These are phyloP conservation scores for Starmerella roubikii DNA, from an alignment of 805 yeast genomes.

Conservation along the genomic window DNA sequence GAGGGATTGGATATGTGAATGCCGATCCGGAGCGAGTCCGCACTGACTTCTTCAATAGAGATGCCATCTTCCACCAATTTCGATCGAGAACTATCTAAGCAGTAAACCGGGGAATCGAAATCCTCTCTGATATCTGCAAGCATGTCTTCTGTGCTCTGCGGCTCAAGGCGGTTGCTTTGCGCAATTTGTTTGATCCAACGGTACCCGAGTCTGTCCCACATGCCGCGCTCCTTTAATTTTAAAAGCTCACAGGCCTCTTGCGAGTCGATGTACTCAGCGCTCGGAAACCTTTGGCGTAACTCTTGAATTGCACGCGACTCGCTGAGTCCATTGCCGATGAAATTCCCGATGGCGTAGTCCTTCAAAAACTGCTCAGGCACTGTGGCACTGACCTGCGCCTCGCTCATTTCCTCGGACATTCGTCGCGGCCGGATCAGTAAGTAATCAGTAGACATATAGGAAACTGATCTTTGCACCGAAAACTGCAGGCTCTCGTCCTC, in stretches of 20 bases:
- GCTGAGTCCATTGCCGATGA: slow-evolving; percentile 6
- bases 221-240: slow-evolving; percentile 1
- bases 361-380: slow-evolving; percentile 1
- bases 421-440: slow-evolving; percentile 10
- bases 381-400: neutral
- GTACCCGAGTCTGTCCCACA: slow-evolving; percentile 1
- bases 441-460: slow-evolving; percentile 6
- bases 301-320: slow-evolving; percentile 14
- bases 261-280: slow-evolving; percentile 1
- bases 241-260: slow-evolving; percentile 13
- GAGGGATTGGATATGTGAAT: slow-evolving; percentile 84
- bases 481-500: slow-evolving; percentile 13
- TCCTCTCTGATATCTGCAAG: slow-evolving; percentile 2
- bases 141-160: slow-evolving; percentile 1
- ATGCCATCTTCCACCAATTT: slow-evolving; percentile 92
- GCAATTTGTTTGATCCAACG: slow-evolving; percentile 5
- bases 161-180: neutral
- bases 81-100: slow-evolving; percentile 71
- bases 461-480: slow-evolving; percentile 2
- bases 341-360: slow-evolving; percentile 18
- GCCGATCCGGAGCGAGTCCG: slow-evolving; percentile 29
- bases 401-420: slow-evolving; percentile 4
- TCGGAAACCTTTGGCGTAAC: slow-evolving; percentile 7
- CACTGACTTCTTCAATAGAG: slow-evolving; percentile 27
- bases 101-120: slow-evolving; percentile 34